Evolutionary conservation across 2,329 filamentous ascomycete species (phyloP), one percentile per base, ranked within the genome.

Genomic region (Curvularia hawaiiensis): DNA sequence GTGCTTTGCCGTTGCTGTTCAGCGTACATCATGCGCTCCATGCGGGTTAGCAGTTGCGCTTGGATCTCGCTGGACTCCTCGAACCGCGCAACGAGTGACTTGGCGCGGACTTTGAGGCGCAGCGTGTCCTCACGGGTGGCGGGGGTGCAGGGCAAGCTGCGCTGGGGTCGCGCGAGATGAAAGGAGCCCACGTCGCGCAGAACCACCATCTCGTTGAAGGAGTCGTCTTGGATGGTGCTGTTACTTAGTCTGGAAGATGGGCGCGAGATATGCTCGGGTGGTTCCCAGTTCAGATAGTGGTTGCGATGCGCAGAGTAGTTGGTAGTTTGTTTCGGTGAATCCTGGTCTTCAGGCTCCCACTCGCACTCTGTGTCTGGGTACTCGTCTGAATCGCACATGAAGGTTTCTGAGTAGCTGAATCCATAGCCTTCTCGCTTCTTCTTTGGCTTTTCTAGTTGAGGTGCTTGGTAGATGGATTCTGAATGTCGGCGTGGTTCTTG

Each of bases 121-220:
- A 66, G 35, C 0, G 68, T 68, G 26, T 73, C 67, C 26, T 60
- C 56, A 18, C 58, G 54, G 1, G 63, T 67, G 3, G 71, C 71
- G 8, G 50, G 55, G 3, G 71, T 72, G 40, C 70, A 75, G 3
- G 63, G 46, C 1, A 67, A 62, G 9, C 35, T 46, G 4, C 56
- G 56, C 39, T 63, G 61, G 0, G 67, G 67, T 0, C 55, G 58
- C 39, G 59, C 58, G 6, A 68, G 52, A 46, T 69, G 58, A 20
- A 64, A 66, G 4, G 65, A 67, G 2, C 56, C 64, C 1, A 63
- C 45, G n/a, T 61, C 59, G 18, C 68, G 65, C 26, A 66, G 51
- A 20, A 73, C 69, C 1, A 73, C 61, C 1, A 64, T 41, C 10
- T 71, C 68, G 10, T 61, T 54, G 43, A 70, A 69, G 0, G 67